A percentile compares a stretch with the other conserved stretches of the same genome.
These are phyloP conservation scores for Phlyctochytrium arcticum DNA, from an alignment of 192 early-diverging fungal genomes.

Conservation along the genomic window DNA sequence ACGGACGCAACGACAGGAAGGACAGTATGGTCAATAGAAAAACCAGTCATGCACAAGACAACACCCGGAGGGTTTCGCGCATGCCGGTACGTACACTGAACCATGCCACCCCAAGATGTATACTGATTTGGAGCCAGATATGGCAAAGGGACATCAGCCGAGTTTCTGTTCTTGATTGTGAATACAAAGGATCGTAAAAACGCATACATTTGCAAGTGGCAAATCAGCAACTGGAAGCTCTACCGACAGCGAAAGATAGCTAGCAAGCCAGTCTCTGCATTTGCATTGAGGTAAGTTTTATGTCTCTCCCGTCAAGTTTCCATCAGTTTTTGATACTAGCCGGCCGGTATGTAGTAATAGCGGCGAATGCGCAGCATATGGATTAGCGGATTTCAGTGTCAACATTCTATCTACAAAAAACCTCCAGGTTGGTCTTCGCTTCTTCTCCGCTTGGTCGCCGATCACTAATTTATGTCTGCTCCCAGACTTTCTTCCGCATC, in stretches of 20 bases:
- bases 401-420: conserved; percentile 57
- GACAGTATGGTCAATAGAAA: conserved; percentile 36
- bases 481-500: conserved; percentile 53
- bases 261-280: conserved; percentile 61
- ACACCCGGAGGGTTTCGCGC: conserved; percentile 35
- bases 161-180: conserved; percentile 58
- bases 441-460: not conserved
- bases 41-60: conserved; percentile 25
- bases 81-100: conserved; percentile 8
- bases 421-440: conserved; percentile 40
- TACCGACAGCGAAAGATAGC: conserved; percentile 43
- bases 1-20: conserved; percentile 33
- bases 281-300: conserved; percentile 55
- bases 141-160: conserved; percentile 52
- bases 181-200: conserved; percentile 52
- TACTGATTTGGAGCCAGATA: conserved; percentile 38
- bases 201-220: conserved; percentile 60
- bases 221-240: conserved; percentile 53
- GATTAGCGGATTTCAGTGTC: conserved; percentile 68
- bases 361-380: conserved; percentile 70
- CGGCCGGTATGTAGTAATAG: conserved; percentile 46
- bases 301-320: not conserved
- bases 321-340: not conserved
- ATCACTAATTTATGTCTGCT: not conserved
- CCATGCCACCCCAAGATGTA: not conserved